phyloP scores from a whole-genome alignment of 1,284 basidiomycete genomes.

The Ganoderma sinense region DNA sequence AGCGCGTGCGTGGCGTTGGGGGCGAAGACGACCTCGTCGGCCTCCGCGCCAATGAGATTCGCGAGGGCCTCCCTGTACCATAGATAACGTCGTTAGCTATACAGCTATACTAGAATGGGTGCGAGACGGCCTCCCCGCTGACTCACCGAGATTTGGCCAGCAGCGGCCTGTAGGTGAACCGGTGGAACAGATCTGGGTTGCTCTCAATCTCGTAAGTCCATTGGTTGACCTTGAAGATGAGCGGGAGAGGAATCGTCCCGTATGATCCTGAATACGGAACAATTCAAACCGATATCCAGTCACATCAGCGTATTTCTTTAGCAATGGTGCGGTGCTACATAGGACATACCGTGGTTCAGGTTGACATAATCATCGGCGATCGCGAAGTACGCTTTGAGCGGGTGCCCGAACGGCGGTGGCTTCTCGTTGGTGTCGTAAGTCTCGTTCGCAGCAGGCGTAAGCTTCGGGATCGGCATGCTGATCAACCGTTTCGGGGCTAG shows the following conservation, averaged over 20 bases:
- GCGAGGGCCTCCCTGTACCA: conserved; percentile 53
- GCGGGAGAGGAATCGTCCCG: conserved; percentile 70
- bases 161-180: conserved; percentile 48
- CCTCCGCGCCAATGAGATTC: conserved; percentile 62
- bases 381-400: conserved; percentile 62
- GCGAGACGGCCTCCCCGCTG: background rate
- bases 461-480: conserved; percentile 7
- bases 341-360: conserved; percentile 68
- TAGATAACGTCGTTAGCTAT: background rate
- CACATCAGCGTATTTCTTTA: background rate
- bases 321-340: background rate
- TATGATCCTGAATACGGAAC: conserved; percentile 62
- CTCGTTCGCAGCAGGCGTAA: conserved; percentile 23
- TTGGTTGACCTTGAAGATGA: conserved; percentile 57
- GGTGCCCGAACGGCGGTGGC: conserved; percentile 65
- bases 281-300: background rate
- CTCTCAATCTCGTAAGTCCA: conserved; percentile 59
- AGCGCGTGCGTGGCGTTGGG: conserved; percentile 74
- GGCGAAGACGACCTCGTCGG: conserved; percentile 73
- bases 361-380: conserved; percentile 70
- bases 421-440: conserved; percentile 35
- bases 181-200: conserved; percentile 71
- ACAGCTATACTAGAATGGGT: no score
- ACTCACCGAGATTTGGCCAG: conserved; percentile 50
- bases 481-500: background rate